These are phyloP conservation scores for Colletotrichum godetiae DNA, from an alignment of 2,329 filamentous ascomycete species.

Conservation along the genomic window DNA sequence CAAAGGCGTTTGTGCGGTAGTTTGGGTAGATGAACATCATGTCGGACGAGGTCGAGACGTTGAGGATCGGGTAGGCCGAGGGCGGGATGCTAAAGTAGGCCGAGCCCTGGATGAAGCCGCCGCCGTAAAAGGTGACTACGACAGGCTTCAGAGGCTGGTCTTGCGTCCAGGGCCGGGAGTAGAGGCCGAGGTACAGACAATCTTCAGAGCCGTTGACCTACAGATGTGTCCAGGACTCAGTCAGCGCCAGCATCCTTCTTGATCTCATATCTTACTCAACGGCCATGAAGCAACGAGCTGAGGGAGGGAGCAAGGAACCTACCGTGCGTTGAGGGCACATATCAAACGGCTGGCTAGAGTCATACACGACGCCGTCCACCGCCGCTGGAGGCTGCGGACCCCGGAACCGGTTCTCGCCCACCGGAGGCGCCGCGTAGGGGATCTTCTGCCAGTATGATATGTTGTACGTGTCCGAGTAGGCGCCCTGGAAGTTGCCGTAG, in stretches of 20 bases:
- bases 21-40: slow-evolving; percentile 59
- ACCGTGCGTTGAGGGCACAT: slow-evolving; percentile 69
- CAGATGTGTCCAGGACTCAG: not conserved
- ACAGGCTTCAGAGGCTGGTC: slow-evolving; percentile 63
- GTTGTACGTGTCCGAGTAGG: slow-evolving; percentile 63
- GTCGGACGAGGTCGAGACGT: slow-evolving; percentile 62
- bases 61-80: slow-evolving; percentile 67
- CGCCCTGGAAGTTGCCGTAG: slow-evolving; percentile 64
- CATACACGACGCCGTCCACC: slow-evolving; percentile 60
- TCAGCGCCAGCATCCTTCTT: not conserved
- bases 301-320: slow-evolving; percentile 1
- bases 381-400: slow-evolving; percentile 66
- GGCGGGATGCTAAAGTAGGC: slow-evolving; percentile 67
- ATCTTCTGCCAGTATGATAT: slow-evolving; percentile 71
- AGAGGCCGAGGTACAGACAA: slow-evolving; percentile 70
- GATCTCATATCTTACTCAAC: too few relatives aligned
- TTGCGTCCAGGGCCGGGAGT: slow-evolving; percentile 65
- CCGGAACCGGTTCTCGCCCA: slow-evolving; percentile 68
- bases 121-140: slow-evolving; percentile 68
- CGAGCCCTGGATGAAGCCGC: slow-evolving; percentile 69
- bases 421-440: slow-evolving; percentile 69
- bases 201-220: slow-evolving; percentile 67
- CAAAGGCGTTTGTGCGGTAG: slow-evolving; percentile 68
- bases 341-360: slow-evolving; percentile 65
- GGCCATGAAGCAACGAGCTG: not conserved